Evolutionary conservation across 164 flowering plant genomes (phyloP), one percentile per base, ranked within the genome.

Genomic region (Aristolochia fimbriata): DNA sequence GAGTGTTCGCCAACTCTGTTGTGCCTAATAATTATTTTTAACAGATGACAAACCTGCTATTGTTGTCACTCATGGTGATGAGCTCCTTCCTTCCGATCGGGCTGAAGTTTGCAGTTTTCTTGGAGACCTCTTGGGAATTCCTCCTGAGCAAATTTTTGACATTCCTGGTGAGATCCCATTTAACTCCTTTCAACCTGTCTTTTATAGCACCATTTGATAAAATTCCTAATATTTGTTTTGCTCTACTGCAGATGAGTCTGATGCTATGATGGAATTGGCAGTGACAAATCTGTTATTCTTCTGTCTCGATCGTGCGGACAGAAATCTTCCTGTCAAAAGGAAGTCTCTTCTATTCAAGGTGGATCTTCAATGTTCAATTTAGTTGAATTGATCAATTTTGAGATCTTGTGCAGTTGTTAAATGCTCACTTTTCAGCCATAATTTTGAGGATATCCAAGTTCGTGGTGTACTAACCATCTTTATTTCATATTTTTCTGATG

Each of bases 1-100:
- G 12, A 37, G 43, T 1, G 4, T 37, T 37, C 1, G 43, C 9
- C 4, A 37, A 37, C 43, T 37, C 8, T 27, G 30, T 37, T 37
- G 43, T 37, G 43, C 43, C 43, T 37, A 37, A 37, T 37, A 37
- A 7, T 37, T 0, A n/a, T 20, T 65, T 51, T 20, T 52, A 57
- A 60, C 82, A 87, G 97, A 91, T 86, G 91, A 84, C 67, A 91
- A 84, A 66, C 96, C 96, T 59, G 83, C 71, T 68, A 73, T 91
- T 22, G 90, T 81, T 49, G 68, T 88, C 55, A 91, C 96, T 22
- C 94, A 88, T 65, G 91, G 94, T 46, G 96, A 91, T 69, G 70
- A 82, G 64, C 88, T 91, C 66, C 66, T 87, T 45, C 59, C 68
- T 15, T 55, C 71, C 23, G 87, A 88, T 4, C 84, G 94, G 53